Evolutionary conservation across 495 filamentous ascomycete genomes (phyloP), one percentile per base, ranked within the genome.

Genomic region (Usnea hakonensis): DNA sequence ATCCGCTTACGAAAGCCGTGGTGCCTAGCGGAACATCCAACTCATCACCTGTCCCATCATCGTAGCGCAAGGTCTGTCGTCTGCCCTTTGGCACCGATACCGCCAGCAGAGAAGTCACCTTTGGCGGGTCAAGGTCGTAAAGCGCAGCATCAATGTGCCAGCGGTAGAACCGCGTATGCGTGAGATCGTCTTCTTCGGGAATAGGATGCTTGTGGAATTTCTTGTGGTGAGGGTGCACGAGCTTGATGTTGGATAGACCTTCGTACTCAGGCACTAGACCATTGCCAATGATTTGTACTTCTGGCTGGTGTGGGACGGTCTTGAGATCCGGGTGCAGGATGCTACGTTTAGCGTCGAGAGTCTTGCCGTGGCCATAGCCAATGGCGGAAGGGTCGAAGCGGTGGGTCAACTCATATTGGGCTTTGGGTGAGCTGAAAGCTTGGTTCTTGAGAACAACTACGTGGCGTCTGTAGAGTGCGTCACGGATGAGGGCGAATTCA

Each of bases 141-240:
- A 90, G 75, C 9, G 87, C 87, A 13, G 87, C 87, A 69, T 90
- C 87, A 60, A 90, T 89, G 67, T 90, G 87, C 87, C 87, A 90
- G 38, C 87, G 77, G 71, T 87, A 90, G 72, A 89, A 90, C 30
- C 87, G 82, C 7, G 87, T 90, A 70, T 78, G 83, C 48, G 81
- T 79, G 30, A 86, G 76, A 64, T 90, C 86, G 53, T 88, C 83
- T 5, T 80, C 78, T 21, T 76, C 78, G 14, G 85, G 79, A 65
- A 90, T 82, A 44, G 78, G 67, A 41, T 83, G 78, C 50, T 84
- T 81, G 70, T 90, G 87, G 70, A 90, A 90, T 21, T 83, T 88
- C 59, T 78, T 79, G 76, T 90, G 87, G 67, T 90, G 87, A 1
- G 87, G 87, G 68, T 90, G 87, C 59, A 76, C 76, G n/a, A 90